Percentiles rank a stretch among this genome's conserved stretches.
These are phyloP conservation scores for Capronia coronata DNA, from an alignment of 2,329 filamentous ascomycete genomes.

Conservation along the genomic window DNA sequence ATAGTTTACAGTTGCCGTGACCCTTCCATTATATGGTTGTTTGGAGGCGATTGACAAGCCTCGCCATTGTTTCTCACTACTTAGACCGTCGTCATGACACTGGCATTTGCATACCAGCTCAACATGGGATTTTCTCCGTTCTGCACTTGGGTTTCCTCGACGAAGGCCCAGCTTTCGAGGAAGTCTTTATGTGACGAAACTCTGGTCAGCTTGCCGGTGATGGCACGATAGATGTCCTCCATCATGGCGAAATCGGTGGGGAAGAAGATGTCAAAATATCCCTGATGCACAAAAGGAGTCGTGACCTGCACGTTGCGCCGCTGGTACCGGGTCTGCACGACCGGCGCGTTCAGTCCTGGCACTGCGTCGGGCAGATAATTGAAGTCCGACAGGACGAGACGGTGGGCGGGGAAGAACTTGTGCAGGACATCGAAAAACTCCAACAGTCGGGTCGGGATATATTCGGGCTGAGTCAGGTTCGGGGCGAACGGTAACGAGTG, in stretches of 20 bases:
- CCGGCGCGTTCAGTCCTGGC: conserved; percentile 79
- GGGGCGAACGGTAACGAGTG: conserved; percentile 61
- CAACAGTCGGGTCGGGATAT: conserved; percentile 90
- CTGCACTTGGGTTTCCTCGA: conserved; percentile 80
- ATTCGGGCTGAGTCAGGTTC: conserved; percentile 78
- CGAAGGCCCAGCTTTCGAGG: conserved; percentile 78
- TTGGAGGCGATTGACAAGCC: background rate
- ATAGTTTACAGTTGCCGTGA: no score
- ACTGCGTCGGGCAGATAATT: conserved; percentile 76
- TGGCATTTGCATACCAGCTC: conserved; percentile 92
- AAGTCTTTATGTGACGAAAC: conserved; percentile 87
- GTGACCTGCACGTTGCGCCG: conserved; percentile 80
- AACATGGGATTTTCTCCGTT: conserved; percentile 91
- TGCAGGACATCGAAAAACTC: conserved; percentile 92
- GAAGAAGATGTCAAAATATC: conserved; percentile 98
- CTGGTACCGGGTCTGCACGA: conserved; percentile 91
- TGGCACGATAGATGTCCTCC: conserved; percentile 83
- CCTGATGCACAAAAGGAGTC: conserved; percentile 91
- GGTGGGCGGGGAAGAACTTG: conserved; percentile 81
- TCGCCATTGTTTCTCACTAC: no score
- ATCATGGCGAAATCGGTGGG: conserved; percentile 89
- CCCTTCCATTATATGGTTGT: no score
- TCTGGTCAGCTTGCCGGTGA: conserved; percentile 85
- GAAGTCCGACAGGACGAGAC: conserved; percentile 86
- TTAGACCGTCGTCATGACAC: conserved; percentile 80